These are phyloP conservation scores for Fonsecaea pedrosoi DNA, from an alignment of 2,329 filamentous ascomycete species.

Conservation along the genomic window DNA sequence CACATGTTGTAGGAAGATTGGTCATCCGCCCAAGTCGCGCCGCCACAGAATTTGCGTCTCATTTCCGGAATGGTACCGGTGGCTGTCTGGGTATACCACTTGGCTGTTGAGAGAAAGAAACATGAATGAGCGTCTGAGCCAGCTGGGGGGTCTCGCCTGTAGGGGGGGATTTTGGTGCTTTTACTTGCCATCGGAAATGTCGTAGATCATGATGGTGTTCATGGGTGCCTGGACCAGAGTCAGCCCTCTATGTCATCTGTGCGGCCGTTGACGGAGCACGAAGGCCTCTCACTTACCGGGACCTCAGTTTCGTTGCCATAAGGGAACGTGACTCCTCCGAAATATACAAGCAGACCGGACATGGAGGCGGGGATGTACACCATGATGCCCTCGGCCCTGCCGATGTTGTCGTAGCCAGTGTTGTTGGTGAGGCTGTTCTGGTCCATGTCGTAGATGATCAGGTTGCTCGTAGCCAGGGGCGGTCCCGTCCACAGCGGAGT, in stretches of 20 bases:
- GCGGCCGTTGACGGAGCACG: not conserved
- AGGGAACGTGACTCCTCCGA: conserved; percentile 64
- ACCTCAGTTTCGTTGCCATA: conserved; percentile 57
- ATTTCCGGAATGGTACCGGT: conserved; percentile 26
- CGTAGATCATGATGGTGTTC: conserved; percentile 65
- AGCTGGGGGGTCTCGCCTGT: not conserved
- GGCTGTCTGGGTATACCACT: conserved; percentile 41
- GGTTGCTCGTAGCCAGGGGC: conserved; percentile 57
- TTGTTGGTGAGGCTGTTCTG: conserved; percentile 59
- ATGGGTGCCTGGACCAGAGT: conserved; percentile 42
- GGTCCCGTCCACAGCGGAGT: conserved; percentile 59
- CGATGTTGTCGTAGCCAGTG: conserved; percentile 60
- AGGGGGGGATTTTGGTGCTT: not conserved
- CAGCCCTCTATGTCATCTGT: not conserved
- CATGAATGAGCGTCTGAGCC: not conserved
- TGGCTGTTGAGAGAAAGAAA: conserved; percentile 33
- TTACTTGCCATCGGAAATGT: conserved; percentile 45
- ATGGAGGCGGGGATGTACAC: conserved; percentile 67
- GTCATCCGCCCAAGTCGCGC: conserved; percentile 65
- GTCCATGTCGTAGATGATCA: conserved; percentile 65
- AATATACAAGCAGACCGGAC: conserved; percentile 65
- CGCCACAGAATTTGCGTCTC: conserved; percentile 49
- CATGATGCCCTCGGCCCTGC: conserved; percentile 66
- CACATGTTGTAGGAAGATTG: conserved; percentile 62
- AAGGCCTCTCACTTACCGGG: conserved; percentile 44